Conservation (phyloP, 371 early-diverging fungal species). For the Fennellomyces sp. region DNA sequence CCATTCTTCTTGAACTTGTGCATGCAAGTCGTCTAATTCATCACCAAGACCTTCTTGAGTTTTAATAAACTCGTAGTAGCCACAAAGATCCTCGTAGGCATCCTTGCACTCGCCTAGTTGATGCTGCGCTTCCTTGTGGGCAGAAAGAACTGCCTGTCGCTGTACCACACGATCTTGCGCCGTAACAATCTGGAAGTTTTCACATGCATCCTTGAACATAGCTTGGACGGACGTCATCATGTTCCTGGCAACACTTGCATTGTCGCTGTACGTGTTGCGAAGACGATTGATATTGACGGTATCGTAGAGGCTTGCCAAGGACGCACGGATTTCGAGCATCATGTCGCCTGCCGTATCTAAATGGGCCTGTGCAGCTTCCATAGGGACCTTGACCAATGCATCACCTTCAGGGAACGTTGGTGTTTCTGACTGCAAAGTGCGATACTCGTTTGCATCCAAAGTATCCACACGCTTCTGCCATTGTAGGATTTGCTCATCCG, state of each 20-base stretch:
- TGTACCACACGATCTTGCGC: conserved; percentile 7
- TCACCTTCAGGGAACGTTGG: neutral
- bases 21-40: conserved; percentile 20
- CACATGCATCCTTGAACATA: neutral
- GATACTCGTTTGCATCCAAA: conserved; percentile 19
- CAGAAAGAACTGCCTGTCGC: conserved; percentile 21
- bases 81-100: conserved; percentile 44
- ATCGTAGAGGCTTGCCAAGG: conserved; percentile 38
- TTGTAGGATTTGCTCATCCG: conserved; percentile 31
- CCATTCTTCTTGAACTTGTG: conserved; percentile 28
- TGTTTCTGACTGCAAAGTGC: neutral
- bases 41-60: conserved; percentile 27
- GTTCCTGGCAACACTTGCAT: conserved; percentile 17
- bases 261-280: conserved; percentile 43
- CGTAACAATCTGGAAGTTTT: conserved; percentile 8
- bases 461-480: conserved; percentile 45
- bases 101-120: conserved; percentile 34
- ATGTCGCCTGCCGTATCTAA: conserved; percentile 36
- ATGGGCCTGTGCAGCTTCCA: conserved; percentile 24
- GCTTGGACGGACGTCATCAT: conserved; percentile 7
- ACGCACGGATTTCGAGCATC: conserved; percentile 28
- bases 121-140: conserved; percentile 32
- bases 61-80: conserved; percentile 33
- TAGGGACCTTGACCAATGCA: neutral
- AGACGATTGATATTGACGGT: conserved; percentile 41